Evolutionary conservation across 352 stramenopile genomes (phyloP).

Genomic region (Pythium guiyangense): DNA sequence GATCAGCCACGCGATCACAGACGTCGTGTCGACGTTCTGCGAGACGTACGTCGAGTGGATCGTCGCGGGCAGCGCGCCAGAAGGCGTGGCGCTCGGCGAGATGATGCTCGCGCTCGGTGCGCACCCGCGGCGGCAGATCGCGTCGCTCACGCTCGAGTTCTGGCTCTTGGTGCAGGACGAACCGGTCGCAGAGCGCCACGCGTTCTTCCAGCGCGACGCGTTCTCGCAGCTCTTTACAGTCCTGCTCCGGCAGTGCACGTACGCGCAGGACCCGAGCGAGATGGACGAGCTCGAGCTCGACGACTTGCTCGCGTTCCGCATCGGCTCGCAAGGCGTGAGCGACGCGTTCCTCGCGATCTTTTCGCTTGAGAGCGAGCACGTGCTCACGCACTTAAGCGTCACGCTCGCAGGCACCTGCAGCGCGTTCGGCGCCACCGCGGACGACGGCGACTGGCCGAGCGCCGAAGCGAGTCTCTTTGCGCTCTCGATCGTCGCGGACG

Average conservation of each 20-base stretch:
- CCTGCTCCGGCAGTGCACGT: constrained; percentile 55
- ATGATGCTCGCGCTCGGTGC: constrained; percentile 55
- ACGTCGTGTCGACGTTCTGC: constrained; percentile 59
- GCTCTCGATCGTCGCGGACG: constrained; percentile 47
- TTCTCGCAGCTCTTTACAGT: constrained; percentile 56
- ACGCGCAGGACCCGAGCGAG: constrained; percentile 28
- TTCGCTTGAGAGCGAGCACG: constrained; percentile 42
- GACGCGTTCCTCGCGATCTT: constrained; percentile 58
- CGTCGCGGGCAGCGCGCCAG: constrained; percentile 32
- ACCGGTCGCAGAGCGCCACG: constrained; percentile 42
- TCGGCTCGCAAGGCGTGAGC: constrained; percentile 47
- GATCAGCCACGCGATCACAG: constrained; percentile 51
- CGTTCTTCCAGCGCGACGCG: constrained; percentile 52
- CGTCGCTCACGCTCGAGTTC: constrained; percentile 70
- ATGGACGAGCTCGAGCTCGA: constrained; percentile 65
- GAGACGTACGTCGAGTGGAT: constrained; percentile 75
- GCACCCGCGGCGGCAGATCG: constrained; percentile 64
- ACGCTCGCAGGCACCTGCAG: constrained; percentile 14
- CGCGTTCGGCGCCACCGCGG: background rate
- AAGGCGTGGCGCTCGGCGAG: constrained; percentile 38
- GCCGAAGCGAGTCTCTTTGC: constrained; percentile 58
- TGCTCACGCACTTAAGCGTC: constrained; percentile 33
- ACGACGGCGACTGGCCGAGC: constrained; percentile 33
- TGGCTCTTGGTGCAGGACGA: constrained; percentile 70
- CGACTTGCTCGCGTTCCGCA: constrained; percentile 54